Conservation (phyloP, 108 stramenopile genomes). For the Pseudonitzschia multiseries region DNA sequence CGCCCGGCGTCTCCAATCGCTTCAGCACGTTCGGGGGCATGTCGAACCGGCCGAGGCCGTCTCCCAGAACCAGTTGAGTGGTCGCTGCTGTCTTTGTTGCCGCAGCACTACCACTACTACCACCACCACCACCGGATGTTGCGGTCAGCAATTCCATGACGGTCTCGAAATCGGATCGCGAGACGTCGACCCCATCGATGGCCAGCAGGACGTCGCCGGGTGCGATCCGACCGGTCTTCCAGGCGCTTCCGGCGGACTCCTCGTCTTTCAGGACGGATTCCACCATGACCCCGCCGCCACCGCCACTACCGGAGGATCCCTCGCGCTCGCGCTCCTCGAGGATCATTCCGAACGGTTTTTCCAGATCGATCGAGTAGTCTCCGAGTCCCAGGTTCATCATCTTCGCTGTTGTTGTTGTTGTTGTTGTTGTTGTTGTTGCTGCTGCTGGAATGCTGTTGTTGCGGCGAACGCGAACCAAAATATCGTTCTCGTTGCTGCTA, state of each 20-base stretch:
- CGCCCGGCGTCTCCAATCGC: slow-evolving; percentile 22
- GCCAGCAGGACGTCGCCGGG: slow-evolving; percentile 26
- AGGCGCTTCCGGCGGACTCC: slow-evolving; percentile 22
- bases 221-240: slow-evolving; percentile 15
- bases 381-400: slow-evolving; percentile 16
- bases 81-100: background rate
- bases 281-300: slow-evolving; percentile 32
- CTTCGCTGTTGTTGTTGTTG: background rate
- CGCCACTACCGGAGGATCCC: too few relatives aligned
- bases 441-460: too few relatives aligned
- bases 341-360: slow-evolving; percentile 39
- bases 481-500: background rate
- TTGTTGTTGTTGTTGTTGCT: background rate
- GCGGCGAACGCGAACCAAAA: background rate
- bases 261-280: slow-evolving; percentile 6
- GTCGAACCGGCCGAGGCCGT: slow-evolving; percentile 37
- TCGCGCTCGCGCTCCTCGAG: slow-evolving; percentile 31
- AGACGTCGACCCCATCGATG: slow-evolving; percentile 27
- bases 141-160: slow-evolving; percentile 42
- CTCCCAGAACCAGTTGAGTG: slow-evolving; percentile 20
- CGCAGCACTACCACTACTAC: too few relatives aligned
- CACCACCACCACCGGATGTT: too few relatives aligned
- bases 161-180: slow-evolving; percentile 29
- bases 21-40: slow-evolving; percentile 40
- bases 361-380: slow-evolving; percentile 34